Evolutionary conservation across 75 land plant species (phyloP).

Genomic region (Picea glauca): DNA sequence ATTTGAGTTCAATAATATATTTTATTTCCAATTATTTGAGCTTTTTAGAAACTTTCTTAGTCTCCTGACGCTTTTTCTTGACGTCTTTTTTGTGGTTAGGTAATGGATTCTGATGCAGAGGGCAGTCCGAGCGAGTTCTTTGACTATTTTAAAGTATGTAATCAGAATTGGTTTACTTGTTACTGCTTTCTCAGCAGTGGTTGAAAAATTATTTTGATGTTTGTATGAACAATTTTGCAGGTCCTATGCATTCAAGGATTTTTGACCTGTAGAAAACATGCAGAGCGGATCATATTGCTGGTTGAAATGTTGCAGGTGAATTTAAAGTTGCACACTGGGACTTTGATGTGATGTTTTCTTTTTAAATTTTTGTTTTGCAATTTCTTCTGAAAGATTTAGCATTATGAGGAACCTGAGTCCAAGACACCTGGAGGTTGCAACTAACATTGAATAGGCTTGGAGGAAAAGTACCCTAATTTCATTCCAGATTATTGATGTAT

Average conservation of each 20-base stretch:
- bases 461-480: too few species aligned
- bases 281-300: slow-evolving; percentile 95
- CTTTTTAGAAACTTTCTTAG: too few species aligned
- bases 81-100: slow-evolving; percentile 38
- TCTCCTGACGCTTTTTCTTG: not conserved
- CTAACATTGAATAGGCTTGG: too few species aligned
- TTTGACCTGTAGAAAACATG: slow-evolving; percentile 97
- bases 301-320: slow-evolving; percentile 99
- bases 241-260: slow-evolving; percentile 99
- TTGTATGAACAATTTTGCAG: slow-evolving; percentile 30
- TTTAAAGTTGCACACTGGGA: not conserved
- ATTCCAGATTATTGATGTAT: too few species aligned
- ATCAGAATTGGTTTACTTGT: not conserved
- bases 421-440: too few species aligned
- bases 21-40: not conserved
- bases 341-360: too few species aligned
- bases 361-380: too few species aligned
- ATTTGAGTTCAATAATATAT: not conserved
- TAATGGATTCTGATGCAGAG: slow-evolving; percentile 99
- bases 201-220: not conserved
- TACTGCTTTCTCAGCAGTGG: not conserved
- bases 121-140: slow-evolving; percentile 97
- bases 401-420: too few species aligned
- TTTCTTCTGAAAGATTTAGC: too few species aligned
- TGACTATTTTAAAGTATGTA: slow-evolving; percentile 91